Conservation (phyloP, 2,329 filamentous ascomycete genomes). For the Fusarium albidum region DNA sequence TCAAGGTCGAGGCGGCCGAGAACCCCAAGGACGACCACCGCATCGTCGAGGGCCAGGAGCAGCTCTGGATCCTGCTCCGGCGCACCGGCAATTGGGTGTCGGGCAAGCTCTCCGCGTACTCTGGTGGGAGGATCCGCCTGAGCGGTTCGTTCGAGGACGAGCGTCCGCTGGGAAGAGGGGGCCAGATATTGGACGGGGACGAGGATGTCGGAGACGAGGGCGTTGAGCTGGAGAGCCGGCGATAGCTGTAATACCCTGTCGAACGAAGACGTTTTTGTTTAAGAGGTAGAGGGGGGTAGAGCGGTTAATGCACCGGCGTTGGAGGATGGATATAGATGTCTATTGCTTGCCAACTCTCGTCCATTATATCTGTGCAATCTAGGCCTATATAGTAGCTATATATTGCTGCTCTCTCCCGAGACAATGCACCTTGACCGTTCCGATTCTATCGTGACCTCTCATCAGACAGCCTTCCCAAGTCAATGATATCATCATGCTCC, state of each 20-base stretch:
- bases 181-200: conserved; percentile 52
- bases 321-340: conserved; percentile 16
- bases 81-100: conserved; percentile 66
- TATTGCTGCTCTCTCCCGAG: neutral
- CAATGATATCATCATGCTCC: conserved; percentile 48
- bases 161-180: conserved; percentile 53
- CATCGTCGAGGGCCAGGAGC: conserved; percentile 67
- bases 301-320: conserved; percentile 35
- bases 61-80: conserved; percentile 68
- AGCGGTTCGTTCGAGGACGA: conserved; percentile 49
- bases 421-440: neutral
- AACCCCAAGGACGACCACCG: conserved; percentile 69
- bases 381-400: too few relatives aligned
- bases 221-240: conserved; percentile 53
- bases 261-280: too few relatives aligned
- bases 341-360: neutral
- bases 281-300: conserved; percentile 29
- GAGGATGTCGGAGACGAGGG: conserved; percentile 52
- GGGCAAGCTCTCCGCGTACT: conserved; percentile 59
- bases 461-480: conserved; percentile 42
- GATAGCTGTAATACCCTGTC: conserved; percentile 23
- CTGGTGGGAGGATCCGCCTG: conserved; percentile 66
- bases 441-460: conserved; percentile 26
- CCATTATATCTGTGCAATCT: too few relatives aligned
- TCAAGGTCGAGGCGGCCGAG: conserved; percentile 91